Evolutionary conservation across 2,329 filamentous ascomycete species (phyloP), one percentile per base, ranked within the genome.

Genomic region (Penicillium olsonii): DNA sequence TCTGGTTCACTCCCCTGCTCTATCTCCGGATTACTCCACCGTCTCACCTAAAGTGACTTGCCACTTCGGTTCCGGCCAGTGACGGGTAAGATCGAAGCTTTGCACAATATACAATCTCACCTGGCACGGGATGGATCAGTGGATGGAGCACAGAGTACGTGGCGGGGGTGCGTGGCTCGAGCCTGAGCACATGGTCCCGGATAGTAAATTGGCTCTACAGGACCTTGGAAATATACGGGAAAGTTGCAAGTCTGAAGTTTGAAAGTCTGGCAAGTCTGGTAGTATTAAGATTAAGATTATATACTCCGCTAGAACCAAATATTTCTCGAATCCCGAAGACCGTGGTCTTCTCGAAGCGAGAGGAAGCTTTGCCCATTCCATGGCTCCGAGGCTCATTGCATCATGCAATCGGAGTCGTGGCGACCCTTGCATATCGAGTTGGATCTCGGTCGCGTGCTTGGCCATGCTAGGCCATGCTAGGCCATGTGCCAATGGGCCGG

Each of bases 41-140:
- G 58, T 61, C 55, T 57, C 58, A 53, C 31, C 14, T 60, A 52
- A 17, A 60, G 52, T 58, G 42, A 34, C 14, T 57, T 46, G 54
- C 53, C 53, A 54, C 55, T 12, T 24, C 11, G 14, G 17, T n/a
- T 33, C 17, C 6, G 33, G 4, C 9, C 33, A 18, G 33, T 10
- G 14, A 35, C 5, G 17, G 33, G 33, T 18, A n/a, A n/a, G 15
- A 34, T 34, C 8, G n/a, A 15, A 10, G 33, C 17, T n/a, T 35
- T 15, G 33, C 15, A 35, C 8, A 35, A 18, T 35, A n/a, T 15
- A 18, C n/a, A 18, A 35, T 35, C n/a, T 35, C 33, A 9, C n/a
- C 33, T 18, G n/a, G 33, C n/a, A 35, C 33, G 33, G 17, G 15
- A 35, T 35, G 17, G 17, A 35, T 35, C 18, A 18, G 15, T 17